Evolutionary conservation across 2,329 filamentous ascomycete genomes (phyloP).

Genomic region (Parafenestella ontariensis): DNA sequence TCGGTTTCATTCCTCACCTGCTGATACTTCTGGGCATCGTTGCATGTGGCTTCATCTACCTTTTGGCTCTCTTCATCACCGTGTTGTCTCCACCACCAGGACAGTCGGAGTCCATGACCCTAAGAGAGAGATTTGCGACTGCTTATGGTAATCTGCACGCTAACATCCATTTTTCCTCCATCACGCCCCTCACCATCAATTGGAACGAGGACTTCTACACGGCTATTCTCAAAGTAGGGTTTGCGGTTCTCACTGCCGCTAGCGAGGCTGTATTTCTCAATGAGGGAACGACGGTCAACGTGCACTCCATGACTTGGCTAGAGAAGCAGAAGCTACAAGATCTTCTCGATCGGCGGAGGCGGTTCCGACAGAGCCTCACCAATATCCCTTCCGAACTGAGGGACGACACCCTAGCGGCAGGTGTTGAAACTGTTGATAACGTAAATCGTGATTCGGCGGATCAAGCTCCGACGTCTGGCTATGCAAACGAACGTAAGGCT

Average conservation of each 20-base stretch:
- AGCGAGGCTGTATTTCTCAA: constrained; percentile 96
- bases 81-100: constrained; percentile 69
- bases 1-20: constrained; percentile 94
- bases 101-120: constrained; percentile 52
- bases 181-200: constrained; percentile 72
- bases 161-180: constrained; percentile 78
- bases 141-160: constrained; percentile 93
- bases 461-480: constrained; percentile 55
- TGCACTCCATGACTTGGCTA: constrained; percentile 84
- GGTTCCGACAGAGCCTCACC: constrained; percentile 46
- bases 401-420: constrained; percentile 49
- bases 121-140: constrained; percentile 67
- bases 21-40: constrained; percentile 81
- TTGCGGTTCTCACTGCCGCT: constrained; percentile 87
- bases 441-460: constrained; percentile 45
- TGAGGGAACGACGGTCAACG: constrained; percentile 77
- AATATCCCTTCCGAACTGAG: constrained; percentile 53
- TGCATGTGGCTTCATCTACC: constrained; percentile 79
- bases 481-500: constrained; percentile 73
- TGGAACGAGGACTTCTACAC: constrained; percentile 97
- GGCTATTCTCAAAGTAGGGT: constrained; percentile 83
- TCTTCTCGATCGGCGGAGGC: constrained; percentile 63
- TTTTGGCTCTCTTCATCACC: constrained; percentile 76
- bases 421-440: constrained; percentile 41
- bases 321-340: constrained; percentile 86